Base-by-base conservation (phyloP, 306 rosid species). In the Quercus dentata region DNA sequence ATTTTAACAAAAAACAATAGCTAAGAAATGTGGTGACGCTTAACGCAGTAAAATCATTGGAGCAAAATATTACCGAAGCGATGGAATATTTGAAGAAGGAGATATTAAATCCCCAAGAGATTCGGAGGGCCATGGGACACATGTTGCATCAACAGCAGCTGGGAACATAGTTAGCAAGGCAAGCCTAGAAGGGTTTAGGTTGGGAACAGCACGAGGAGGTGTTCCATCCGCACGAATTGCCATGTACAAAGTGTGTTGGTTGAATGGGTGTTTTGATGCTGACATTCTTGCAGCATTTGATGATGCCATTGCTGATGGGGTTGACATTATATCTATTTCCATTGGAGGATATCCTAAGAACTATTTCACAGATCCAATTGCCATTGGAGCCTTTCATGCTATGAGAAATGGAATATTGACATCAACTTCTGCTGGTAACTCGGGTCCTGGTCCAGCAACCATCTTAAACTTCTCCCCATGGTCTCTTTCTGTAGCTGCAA, bases 291-390 rank as follows among this genome's bases (percentile, higher is more conserved):
- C 88, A 9, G 93, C 91, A 20, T 90, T 87, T 54, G 91, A 90
- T 49, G 83, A 87, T 58, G 94, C 90, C 15, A 90, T 90, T 31
- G 84, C 86, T 0, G 94, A 90, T 56, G 91, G 94, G 3, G 91
- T 91, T 10, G 89, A 91, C 46, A 74, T 89, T 18, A 19, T 91
- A 8, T 81, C 90, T 1, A 0, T 64, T 6, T 89, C 93, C 3
- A 8, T 89, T 18, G 56, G 15, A 12, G 15, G 54, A 49, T 3
- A 2, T 49, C 54, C 63, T 41, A 0, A 3, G 4, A 46, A 79
- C 19, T 87, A 87, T 75, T 81, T 87, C 68, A 44, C 19, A 8
- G 79, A 85, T 41, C 6, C 7, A 14, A 28, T 67, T 1, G 69
- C 88, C 0, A 83, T 91, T 69, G 92, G 89, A 25, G 63, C 91